phyloP scores from a whole-genome alignment of 1,139 yeast genomes.

The Diutina mesorugosa region DNA sequence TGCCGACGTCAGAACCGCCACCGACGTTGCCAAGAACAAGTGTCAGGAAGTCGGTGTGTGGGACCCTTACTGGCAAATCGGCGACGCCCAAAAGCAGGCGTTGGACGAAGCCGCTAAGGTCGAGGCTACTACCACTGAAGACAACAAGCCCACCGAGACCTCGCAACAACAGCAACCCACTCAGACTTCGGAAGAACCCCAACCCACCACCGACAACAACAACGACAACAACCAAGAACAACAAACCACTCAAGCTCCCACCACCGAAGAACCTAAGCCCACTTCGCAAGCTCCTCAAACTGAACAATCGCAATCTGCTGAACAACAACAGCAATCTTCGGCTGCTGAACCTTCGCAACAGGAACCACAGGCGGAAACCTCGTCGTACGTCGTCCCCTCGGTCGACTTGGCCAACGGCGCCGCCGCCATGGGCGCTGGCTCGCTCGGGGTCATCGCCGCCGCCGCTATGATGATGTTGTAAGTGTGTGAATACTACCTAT shows the following conservation, averaged over 20 bases:
- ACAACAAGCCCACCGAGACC: not conserved
- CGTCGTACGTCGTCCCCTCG: not conserved
- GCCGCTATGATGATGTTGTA: not conserved
- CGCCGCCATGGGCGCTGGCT: slow-evolving; percentile 1
- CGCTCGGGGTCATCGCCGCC: not conserved
- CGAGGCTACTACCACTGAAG: not conserved
- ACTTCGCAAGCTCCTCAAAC: not conserved
- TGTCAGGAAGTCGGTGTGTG: not conserved
- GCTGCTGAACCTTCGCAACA: not conserved
- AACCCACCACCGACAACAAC: not conserved
- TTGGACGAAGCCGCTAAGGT: not conserved
- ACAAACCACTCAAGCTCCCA: not conserved
- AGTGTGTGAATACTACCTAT: not conserved
- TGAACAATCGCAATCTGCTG: not conserved
- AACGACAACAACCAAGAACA: not conserved
- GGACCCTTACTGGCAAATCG: slow-evolving; percentile 2
- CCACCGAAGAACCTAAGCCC: not conserved
- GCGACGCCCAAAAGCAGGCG: not conserved
- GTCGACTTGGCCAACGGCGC: not conserved
- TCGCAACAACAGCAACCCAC: not conserved
- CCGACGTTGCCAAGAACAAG: slow-evolving; percentile 6
- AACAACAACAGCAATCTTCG: too few relatives aligned
- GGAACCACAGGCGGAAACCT: not conserved
- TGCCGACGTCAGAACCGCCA: slow-evolving; percentile 22
- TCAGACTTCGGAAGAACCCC: not conserved